Percentiles rank a stretch among this genome's conserved stretches.
phyloP scores from a whole-genome alignment of 371 early-diverging fungal genomes.

The Lichtheimia ramosa region DNA sequence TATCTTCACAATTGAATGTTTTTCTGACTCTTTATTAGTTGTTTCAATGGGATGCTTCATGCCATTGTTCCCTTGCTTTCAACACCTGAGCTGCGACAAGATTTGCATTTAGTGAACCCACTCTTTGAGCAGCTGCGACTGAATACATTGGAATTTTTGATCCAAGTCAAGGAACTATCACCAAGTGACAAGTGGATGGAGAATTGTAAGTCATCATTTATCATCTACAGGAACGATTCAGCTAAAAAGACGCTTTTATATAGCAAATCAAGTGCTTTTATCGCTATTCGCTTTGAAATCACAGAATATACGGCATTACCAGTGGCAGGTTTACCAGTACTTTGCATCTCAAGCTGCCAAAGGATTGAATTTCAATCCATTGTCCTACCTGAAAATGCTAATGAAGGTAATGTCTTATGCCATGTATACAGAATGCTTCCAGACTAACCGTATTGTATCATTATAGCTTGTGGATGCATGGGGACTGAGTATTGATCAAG shows the following conservation, averaged over 20 bases:
- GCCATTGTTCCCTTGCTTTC: constrained; percentile 18
- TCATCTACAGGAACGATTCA: neutral
- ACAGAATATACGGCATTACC: constrained; percentile 11
- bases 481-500: constrained; percentile 19
- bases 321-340: constrained; percentile 23
- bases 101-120: constrained; percentile 2
- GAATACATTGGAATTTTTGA: constrained; percentile 17
- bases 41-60: constrained; percentile 21
- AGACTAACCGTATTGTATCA: constrained; percentile 18
- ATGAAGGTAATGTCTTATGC: constrained; percentile 24
- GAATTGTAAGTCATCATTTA: constrained; percentile 17
- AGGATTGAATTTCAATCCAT: neutral
- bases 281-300: constrained; percentile 8
- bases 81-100: constrained; percentile 3
- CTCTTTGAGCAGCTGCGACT: constrained; percentile 26
- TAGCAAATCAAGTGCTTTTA: constrained; percentile 14
- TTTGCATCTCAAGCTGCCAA: constrained; percentile 7
- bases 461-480: constrained; percentile 30
- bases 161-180: constrained; percentile 8
- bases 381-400: constrained; percentile 12
- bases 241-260: neutral
- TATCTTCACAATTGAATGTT: neutral
- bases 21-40: constrained; percentile 7
- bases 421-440: constrained; percentile 19
- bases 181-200: constrained; percentile 21